Evolutionary conservation across 2,329 filamentous ascomycete species (phyloP).

Genomic region (Cladosporium oxysporum): DNA sequence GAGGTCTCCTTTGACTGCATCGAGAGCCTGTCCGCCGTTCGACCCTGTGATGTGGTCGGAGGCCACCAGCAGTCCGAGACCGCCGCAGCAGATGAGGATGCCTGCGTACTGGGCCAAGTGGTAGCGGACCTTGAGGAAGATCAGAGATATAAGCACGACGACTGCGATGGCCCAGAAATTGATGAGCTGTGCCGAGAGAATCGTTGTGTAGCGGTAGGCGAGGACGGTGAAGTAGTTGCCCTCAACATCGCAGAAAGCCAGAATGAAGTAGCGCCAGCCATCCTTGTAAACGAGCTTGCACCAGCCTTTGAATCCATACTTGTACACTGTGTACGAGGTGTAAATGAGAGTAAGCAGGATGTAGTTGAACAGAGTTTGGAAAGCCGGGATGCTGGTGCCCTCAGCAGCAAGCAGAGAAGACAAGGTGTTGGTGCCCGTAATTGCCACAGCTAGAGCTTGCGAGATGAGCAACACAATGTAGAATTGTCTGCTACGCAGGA

Average conservation of each 20-base stretch:
- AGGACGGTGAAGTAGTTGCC: constrained; percentile 98
- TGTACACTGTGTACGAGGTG: constrained; percentile 74
- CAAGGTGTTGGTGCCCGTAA: constrained; percentile 91
- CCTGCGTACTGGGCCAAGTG: constrained; percentile 80
- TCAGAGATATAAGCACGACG: constrained; percentile 81
- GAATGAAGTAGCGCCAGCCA: constrained; percentile 92
- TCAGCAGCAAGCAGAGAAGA: constrained; percentile 68
- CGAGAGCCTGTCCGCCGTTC: constrained; percentile 64
- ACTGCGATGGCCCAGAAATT: constrained; percentile 99
- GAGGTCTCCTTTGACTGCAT: constrained; percentile 86
- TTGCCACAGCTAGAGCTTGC: constrained; percentile 83
- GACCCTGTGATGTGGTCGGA: constrained; percentile 81
- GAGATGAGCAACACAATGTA: constrained; percentile 75
- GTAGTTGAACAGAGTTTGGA: constrained; percentile 97
- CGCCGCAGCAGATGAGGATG: constrained; percentile 87
- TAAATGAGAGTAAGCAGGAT: constrained; percentile 80
- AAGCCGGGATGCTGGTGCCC: constrained; percentile 83
- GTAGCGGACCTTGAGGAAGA: constrained; percentile 85
- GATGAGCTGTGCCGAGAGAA: constrained; percentile 89
- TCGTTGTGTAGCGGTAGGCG: constrained; percentile 89
- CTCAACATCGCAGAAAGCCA: constrained; percentile 90
- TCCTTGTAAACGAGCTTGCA: constrained; percentile 63
- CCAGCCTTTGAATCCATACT: constrained; percentile 75
- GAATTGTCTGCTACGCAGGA: constrained; percentile 82
- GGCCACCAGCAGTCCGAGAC: constrained; percentile 82